These are phyloP conservation scores for Candida taoyuanica DNA, from an alignment of 805 yeast genomes.

Conservation along the genomic window DNA sequence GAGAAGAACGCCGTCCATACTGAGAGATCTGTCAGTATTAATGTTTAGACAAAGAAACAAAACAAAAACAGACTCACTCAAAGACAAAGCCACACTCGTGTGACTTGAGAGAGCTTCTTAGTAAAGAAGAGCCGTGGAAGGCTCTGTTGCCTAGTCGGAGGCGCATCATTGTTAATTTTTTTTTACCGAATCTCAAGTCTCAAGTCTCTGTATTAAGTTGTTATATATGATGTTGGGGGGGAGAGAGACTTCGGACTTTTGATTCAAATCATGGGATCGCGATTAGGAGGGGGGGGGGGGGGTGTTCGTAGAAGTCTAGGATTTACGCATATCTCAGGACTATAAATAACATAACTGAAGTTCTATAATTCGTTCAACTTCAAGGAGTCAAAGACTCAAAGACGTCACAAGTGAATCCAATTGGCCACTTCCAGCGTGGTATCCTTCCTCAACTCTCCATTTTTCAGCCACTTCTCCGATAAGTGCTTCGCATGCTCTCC, in stretches of 20 bases:
- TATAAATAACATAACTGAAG: too few species aligned
- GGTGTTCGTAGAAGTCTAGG: too few species aligned
- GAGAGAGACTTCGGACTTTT: too few species aligned
- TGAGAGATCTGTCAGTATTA: conserved; percentile 18
- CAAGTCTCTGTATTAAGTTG: too few species aligned
- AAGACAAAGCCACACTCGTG: conserved; percentile 15
- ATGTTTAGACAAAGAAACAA: background rate
- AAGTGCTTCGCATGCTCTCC: conserved; percentile 64
- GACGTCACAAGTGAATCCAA: background rate
- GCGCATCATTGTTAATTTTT: background rate
- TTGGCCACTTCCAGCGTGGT: conserved; percentile 17
- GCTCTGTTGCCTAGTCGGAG: background rate
- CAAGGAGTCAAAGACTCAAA: too few species aligned
- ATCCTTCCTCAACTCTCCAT: conserved; percentile 36
- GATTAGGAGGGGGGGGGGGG: too few species aligned
- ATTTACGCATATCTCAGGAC: too few species aligned
- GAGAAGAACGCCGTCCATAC: conserved; percentile 83
- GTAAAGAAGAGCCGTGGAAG: background rate
- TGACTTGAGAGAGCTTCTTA: conserved; percentile 3
- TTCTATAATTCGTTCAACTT: too few species aligned
- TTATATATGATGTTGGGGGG: too few species aligned
- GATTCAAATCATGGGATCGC: too few species aligned
- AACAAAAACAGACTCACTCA: conserved; percentile 9
- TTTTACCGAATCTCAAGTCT: too few species aligned
- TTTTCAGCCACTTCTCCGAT: conserved; percentile 18